Evolutionary conservation across 495 filamentous ascomycete species (phyloP).

Genomic region (Penicillium cinerascens): DNA sequence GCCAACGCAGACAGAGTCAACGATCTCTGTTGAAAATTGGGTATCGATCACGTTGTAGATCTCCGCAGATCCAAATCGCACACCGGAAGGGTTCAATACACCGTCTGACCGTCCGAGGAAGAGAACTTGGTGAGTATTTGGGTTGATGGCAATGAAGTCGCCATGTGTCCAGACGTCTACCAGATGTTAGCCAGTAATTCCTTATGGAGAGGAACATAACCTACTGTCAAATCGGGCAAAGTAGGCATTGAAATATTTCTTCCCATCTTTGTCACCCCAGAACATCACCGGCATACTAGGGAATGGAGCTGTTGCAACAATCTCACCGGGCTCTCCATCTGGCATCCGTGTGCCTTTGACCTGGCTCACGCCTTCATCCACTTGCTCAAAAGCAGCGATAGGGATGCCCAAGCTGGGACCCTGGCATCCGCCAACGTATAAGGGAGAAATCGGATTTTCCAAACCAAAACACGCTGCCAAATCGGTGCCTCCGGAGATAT

Average conservation of each 20-base stretch:
- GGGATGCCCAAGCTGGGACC: constrained; percentile 60
- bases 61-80: constrained; percentile 75
- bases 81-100: constrained; percentile 72
- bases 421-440: constrained; percentile 68
- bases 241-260: constrained; percentile 65
- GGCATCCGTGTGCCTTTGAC: constrained; percentile 51
- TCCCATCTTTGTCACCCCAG: constrained; percentile 57
- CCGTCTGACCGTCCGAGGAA: constrained; percentile 78
- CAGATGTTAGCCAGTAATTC: not conserved
- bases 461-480: constrained; percentile 66
- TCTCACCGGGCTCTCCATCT: constrained; percentile 64
- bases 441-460: constrained; percentile 62
- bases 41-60: constrained; percentile 71
- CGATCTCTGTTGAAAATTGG: constrained; percentile 55
- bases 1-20: constrained; percentile 70
- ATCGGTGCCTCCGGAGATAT: constrained; percentile 78
- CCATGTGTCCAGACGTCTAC: constrained; percentile 73
- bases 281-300: constrained; percentile 71
- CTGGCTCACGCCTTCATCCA: constrained; percentile 47
- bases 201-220: not conserved
- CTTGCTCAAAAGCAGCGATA: constrained; percentile 61
- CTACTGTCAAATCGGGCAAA: constrained; percentile 62
- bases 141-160: constrained; percentile 72
- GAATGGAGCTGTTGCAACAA: constrained; percentile 65
- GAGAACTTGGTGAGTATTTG: constrained; percentile 56